phyloP scores from a whole-genome alignment of 2,329 filamentous ascomycete species.

The Penicillium sp. region DNA sequence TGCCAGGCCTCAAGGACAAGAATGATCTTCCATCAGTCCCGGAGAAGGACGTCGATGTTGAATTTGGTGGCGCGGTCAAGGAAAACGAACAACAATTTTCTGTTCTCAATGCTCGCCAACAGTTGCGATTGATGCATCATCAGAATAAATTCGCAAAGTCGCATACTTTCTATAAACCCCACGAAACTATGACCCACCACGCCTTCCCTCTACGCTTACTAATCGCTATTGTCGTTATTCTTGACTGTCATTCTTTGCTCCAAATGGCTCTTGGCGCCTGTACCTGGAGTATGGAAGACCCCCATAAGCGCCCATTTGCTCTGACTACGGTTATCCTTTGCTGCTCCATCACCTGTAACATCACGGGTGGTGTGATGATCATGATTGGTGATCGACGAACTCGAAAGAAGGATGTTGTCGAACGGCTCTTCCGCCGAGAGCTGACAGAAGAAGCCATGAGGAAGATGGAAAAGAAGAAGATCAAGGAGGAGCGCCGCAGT shows the following conservation, averaged over 20 bases:
- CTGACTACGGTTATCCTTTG: conserved; percentile 79
- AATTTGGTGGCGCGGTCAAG: conserved; percentile 41
- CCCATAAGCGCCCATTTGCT: conserved; percentile 61
- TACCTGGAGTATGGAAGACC: conserved; percentile 76
- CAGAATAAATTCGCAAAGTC: conserved; percentile 76
- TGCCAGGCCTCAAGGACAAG: conserved; percentile 64
- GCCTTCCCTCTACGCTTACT: conserved; percentile 74
- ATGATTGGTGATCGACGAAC: conserved; percentile 72
- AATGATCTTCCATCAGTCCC: conserved; percentile 62
- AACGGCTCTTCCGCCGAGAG: conserved; percentile 72
- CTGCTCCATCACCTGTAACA: conserved; percentile 74
- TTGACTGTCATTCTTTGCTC: conserved; percentile 75
- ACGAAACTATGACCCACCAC: conserved; percentile 78
- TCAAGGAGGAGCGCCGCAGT: conserved; percentile 38
- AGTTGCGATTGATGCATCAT: conserved; percentile 70
- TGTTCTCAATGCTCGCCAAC: conserved; percentile 64
- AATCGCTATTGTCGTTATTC: conserved; percentile 71
- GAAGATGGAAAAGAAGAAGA: conserved; percentile 52
- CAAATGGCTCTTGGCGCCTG: conserved; percentile 76
- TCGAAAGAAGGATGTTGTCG: conserved; percentile 80
- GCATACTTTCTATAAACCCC: conserved; percentile 85
- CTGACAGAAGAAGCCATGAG: conserved; percentile 66
- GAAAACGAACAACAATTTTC: conserved; percentile 57
- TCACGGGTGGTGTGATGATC: conserved; percentile 73
- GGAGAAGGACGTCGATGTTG: conserved; percentile 46